phyloP scores from a whole-genome alignment of 768 basidiomycete genomes.

The Boletellus sp. region DNA sequence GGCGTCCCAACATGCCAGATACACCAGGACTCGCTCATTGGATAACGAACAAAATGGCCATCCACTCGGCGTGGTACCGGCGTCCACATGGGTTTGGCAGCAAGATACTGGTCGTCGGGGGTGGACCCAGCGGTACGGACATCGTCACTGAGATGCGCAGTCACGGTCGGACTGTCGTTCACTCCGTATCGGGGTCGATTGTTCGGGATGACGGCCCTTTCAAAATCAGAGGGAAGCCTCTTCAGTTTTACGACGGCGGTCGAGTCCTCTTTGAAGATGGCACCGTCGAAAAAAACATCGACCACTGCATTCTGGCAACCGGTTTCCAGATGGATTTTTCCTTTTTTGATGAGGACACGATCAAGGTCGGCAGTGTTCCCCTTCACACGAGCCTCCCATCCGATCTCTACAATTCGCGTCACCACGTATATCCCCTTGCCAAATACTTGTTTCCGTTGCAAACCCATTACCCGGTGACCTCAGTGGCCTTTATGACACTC shows the following conservation, averaged over 20 bases:
- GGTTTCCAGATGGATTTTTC: constrained; percentile 67
- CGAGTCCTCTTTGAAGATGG: constrained; percentile 60
- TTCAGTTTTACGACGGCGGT: constrained; percentile 40
- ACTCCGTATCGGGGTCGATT: constrained; percentile 44
- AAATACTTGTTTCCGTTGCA: constrained; percentile 65
- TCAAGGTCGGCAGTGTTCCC: constrained; percentile 40
- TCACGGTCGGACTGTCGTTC: constrained; percentile 46
- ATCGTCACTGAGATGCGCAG: constrained; percentile 56
- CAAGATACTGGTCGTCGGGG: constrained; percentile 46
- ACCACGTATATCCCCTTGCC: constrained; percentile 67
- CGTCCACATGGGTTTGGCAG: constrained; percentile 39
- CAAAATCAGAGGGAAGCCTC: constrained; percentile 41
- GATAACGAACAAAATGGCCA: constrained; percentile 48
- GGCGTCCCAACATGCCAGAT: constrained; percentile 56
- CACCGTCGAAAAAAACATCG: constrained; percentile 48
- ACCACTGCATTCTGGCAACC: constrained; percentile 70
- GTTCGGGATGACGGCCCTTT: constrained; percentile 33
- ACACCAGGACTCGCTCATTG: constrained; percentile 59
- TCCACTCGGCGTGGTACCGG: constrained; percentile 69
- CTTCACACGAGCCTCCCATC: constrained; percentile 46
- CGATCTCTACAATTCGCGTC: constrained; percentile 60
- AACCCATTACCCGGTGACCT: constrained; percentile 41
- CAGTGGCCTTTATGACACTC: constrained; percentile 66
- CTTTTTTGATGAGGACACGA: constrained; percentile 45
- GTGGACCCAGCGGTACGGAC: constrained; percentile 67